Percentiles rank a stretch among this genome's conserved stretches.
Evolutionary conservation across 2,329 filamentous ascomycete species (phyloP).

Genomic region (Pestalotiopsis fici): DNA sequence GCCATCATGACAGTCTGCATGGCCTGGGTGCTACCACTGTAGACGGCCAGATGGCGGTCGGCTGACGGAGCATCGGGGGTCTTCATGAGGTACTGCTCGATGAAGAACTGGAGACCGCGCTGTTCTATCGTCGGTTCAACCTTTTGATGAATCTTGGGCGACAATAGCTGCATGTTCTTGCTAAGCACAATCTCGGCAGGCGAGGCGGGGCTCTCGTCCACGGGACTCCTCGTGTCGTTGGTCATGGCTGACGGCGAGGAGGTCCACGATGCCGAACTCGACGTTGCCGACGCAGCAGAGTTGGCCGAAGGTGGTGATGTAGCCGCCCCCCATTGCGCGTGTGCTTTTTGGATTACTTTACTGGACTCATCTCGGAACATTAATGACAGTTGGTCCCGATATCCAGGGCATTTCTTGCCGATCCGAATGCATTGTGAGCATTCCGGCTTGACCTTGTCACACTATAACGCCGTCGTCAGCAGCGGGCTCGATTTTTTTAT

Average conservation of each 20-base stretch:
- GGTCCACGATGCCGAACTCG: conserved; percentile 27
- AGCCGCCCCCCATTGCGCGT: conserved; percentile 48
- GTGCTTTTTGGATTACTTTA: conserved; percentile 61
- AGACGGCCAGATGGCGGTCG: conserved; percentile 35
- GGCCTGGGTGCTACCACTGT: conserved; percentile 36
- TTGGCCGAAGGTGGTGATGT: conserved; percentile 24
- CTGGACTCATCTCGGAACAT: conserved; percentile 69
- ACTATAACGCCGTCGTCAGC: conserved; percentile 37
- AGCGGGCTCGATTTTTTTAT: conserved; percentile 7
- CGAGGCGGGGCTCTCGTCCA: background rate
- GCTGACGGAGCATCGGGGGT: conserved; percentile 50
- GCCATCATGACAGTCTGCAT: conserved; percentile 54
- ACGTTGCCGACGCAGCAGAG: conserved; percentile 22
- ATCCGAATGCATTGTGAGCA: conserved; percentile 65
- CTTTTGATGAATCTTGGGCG: conserved; percentile 27
- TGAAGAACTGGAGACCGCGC: conserved; percentile 51
- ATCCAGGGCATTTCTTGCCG: conserved; percentile 62
- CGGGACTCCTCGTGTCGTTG: conserved; percentile 10
- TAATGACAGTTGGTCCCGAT: conserved; percentile 63
- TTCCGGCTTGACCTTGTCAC: conserved; percentile 60
- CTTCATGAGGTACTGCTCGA: conserved; percentile 51
- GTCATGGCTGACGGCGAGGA: conserved; percentile 20
- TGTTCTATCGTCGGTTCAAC: conserved; percentile 46
- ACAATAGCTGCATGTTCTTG: conserved; percentile 12
- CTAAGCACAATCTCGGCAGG: conserved; percentile 7